These are phyloP conservation scores for Wallacemonas sp. DNA, from an alignment of 208 protist genomes.

Conservation along the genomic window DNA sequence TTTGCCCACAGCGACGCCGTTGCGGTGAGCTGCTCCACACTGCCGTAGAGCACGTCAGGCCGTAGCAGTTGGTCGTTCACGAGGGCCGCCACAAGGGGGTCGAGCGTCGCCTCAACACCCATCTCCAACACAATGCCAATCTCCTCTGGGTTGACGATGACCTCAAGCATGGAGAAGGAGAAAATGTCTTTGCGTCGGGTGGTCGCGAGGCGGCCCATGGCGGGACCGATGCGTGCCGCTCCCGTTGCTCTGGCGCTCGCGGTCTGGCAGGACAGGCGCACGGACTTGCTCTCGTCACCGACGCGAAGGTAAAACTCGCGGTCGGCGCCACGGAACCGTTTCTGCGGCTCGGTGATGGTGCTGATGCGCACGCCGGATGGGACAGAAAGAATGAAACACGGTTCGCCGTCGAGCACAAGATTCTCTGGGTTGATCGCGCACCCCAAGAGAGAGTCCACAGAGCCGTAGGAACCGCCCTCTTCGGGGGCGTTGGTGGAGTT, in stretches of 20 bases:
- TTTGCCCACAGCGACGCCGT: slow-evolving; percentile 1
- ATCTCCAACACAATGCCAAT: slow-evolving; percentile 33
- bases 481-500: slow-evolving; percentile 7
- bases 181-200: slow-evolving; percentile 31
- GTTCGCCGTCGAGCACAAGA: slow-evolving; percentile 25
- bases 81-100: slow-evolving; percentile 38
- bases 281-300: slow-evolving; percentile 24
- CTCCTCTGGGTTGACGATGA: slow-evolving; percentile 29
- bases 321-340: slow-evolving; percentile 4
- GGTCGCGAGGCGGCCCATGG: not conserved
- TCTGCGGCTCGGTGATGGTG: slow-evolving; percentile 7
- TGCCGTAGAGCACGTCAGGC: slow-evolving; percentile 18
- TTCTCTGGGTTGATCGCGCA: slow-evolving; percentile 7
- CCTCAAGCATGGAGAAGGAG: slow-evolving; percentile 37
- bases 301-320: slow-evolving; percentile 37
- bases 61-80: slow-evolving; percentile 54
- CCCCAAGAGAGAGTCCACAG: not conserved
- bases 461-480: not conserved
- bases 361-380: slow-evolving; percentile 26
- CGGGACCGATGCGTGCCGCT: not conserved
- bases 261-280: slow-evolving; percentile 46
- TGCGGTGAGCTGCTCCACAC: not conserved
- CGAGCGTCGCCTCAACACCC: slow-evolving; percentile 41
- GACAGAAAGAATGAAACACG: slow-evolving; percentile 50
- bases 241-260: not conserved